Evolutionary conservation across 108 stramenopile genomes (phyloP), one percentile per base, ranked within the genome.

Genomic region (Cyclotella atomus): DNA sequence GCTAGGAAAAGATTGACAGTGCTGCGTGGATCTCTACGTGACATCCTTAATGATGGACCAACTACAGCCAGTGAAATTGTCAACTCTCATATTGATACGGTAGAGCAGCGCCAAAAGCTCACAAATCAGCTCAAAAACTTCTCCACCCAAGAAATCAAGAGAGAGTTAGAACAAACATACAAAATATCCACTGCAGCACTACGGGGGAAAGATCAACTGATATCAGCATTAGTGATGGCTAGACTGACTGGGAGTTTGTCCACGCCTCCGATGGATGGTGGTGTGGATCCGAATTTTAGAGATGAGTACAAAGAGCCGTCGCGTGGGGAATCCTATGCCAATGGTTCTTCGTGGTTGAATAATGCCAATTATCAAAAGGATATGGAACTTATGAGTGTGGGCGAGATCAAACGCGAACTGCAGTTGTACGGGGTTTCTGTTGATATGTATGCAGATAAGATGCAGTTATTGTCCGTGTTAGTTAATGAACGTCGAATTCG

Each of bases 381-480:
- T 46, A 63, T 77, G 19, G 52, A 69, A 30, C 32, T 68, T 14
- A 78, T 78, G 77, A 61, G 70, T 21, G 56, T 66, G 9, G 69
- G 54, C 29, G 77, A 78, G 59, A 78, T 78, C 64, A 65, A 65
- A 36, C 62, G 70, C 19, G 70, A 78, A 45, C 46, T 78, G 52
- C 41, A 71, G 43, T 52, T 78, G 1, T 71, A 71, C 17, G 77
- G 77, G 17, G 43, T 78, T 9, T 29, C 28, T 28, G 36, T 35
- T 17, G 77, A 78, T 34, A 47, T 34, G 0, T 65, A 63, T n/a
- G 33, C 53, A 10, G 69, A 65, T 16, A 65, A 41, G 25, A 35
- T 20, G 45, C 70, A 70, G 10, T 32, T 70, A 45, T 36, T 65
- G 63, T 59, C 62, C 29, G 52, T 61, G 16, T 41, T 78, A 43